phyloP scores from a whole-genome alignment of 306 rosid species.

The Fragaria nilgerrensis region DNA sequence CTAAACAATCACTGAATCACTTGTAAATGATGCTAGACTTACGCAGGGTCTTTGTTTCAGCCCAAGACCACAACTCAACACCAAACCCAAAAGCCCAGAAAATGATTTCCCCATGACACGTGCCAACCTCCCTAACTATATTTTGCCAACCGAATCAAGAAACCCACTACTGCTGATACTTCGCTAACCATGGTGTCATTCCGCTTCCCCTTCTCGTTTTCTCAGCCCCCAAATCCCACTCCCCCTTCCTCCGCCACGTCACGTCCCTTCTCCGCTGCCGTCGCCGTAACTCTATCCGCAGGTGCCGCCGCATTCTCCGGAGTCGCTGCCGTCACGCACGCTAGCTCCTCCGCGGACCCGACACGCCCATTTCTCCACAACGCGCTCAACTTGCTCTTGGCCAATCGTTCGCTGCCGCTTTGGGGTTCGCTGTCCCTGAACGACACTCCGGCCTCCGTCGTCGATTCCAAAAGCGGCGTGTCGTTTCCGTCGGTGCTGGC shows the following conservation, averaged over 20 bases:
- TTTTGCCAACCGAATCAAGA: neutral
- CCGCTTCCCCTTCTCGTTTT: constrained; percentile 80
- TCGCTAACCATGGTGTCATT: constrained; percentile 51
- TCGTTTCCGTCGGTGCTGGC: constrained; percentile 63
- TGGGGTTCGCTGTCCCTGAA: constrained; percentile 75
- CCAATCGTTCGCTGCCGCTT: constrained; percentile 35
- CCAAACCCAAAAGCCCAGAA: too few species aligned
- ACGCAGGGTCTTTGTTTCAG: too few species aligned
- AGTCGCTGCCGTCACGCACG: constrained; percentile 26
- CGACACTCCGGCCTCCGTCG: constrained; percentile 39
- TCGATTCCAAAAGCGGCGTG: constrained; percentile 58
- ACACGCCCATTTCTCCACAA: constrained; percentile 40
- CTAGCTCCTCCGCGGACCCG: constrained; percentile 8
- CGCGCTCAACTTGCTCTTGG: constrained; percentile 42
- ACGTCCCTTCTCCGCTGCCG: constrained; percentile 33
- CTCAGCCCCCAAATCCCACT: constrained; percentile 48
- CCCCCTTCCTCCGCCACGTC: constrained; percentile 23
- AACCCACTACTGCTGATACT: neutral
- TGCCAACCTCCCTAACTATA: neutral
- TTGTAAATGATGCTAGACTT: too few species aligned
- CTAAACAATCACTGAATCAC: too few species aligned
- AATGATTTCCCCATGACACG: too few species aligned
- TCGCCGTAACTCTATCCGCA: constrained; percentile 17
- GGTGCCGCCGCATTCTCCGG: constrained; percentile 54
- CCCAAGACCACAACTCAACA: too few species aligned